Base-by-base conservation (phyloP, 169 alveolate genomes). In the Fabrea salina region DNA sequence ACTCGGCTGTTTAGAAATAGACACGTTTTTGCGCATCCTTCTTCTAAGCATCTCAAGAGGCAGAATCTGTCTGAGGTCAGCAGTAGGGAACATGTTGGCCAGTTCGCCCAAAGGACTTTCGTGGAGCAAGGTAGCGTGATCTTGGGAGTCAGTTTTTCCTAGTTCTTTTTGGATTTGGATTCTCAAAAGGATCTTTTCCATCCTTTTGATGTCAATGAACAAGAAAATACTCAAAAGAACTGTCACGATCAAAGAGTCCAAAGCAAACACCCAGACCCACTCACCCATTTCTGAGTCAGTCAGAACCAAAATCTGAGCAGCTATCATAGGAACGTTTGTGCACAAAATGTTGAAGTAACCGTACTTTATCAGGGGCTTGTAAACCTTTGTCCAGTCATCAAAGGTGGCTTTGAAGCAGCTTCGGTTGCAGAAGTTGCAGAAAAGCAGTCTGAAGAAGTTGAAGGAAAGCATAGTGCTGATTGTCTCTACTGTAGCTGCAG, bases 341-440 rank as follows among this genome's bases (percentile, higher is more conserved):
- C 59, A 70, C 25, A 70, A 49, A 4, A 70, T 19, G 32, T 66
- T 70, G 2, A 70, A 11, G 4, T 50, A 70, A 30, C 79, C 66
- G 19, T 22, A 50, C 11, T 47, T 70, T 16, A 70, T 50, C 64
- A 70, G 25, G 0, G 79, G 79, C 66, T 50, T 70, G 35, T 47
- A 70, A 0, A 70, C 49, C 22, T 25, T 70, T 16, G 32, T 27
- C 32, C 19, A 13, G n/a, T 70, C 49, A 27, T 50, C 66, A 49
- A 27, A 70, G 22, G 19, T 70, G 11, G 66, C 79, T 39, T 70
- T 70, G 25, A 70, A 70, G 8, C 41, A 25, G 5, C 13, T 27
- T 16, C 37, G 22, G 66, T 70, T 70, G 79, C 79, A 70, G 33
- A 70, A n/a, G 44, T 66, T 66, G 5, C 79, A 43, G 68, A 43